Percentiles rank a stretch among this genome's conserved stretches.
These are phyloP conservation scores for Plasmodium berghei DNA, from an alignment of 169 alveolate species.

Conservation along the genomic window DNA sequence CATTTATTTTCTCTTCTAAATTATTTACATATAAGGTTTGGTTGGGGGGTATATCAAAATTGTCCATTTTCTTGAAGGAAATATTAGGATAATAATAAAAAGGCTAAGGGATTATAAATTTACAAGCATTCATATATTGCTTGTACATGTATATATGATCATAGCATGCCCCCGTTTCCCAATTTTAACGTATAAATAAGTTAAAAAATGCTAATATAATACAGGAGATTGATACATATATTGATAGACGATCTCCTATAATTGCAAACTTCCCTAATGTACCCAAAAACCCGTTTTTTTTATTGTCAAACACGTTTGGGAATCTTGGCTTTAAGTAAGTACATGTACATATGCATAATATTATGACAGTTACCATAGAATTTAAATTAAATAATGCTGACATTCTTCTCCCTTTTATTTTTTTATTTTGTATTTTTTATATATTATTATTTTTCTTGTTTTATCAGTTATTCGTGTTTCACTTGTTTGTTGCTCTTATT, in stretches of 20 bases:
- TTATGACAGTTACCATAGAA: conserved; percentile 91
- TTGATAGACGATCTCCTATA: conserved; percentile 96
- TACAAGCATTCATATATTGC: neutral
- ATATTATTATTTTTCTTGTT: neutral
- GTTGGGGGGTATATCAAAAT: conserved; percentile 85
- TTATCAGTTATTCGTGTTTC: neutral
- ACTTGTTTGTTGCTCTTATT: neutral
- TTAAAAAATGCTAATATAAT: conserved; percentile 91
- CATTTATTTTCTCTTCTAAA: conserved; percentile 85
- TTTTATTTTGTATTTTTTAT: neutral
- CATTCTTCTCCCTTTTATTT: conserved; percentile 79
- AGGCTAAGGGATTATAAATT: neutral
- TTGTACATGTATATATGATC: conserved; percentile 1
- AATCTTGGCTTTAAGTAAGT: conserved; percentile 92
- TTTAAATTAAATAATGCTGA: conserved; percentile 95
- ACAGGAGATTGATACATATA: conserved; percentile 93
- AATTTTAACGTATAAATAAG: conserved; percentile 88
- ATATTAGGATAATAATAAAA: neutral
- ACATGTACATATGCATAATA: conserved; percentile 95
- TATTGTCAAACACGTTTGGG: conserved; percentile 91
- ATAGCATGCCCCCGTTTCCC: too few species aligned
- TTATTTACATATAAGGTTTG: conserved; percentile 89
- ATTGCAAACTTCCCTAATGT: conserved; percentile 95
- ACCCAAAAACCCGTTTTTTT: conserved; percentile 94
- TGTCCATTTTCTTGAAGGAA: conserved; percentile 14